Evolutionary conservation across 768 basidiomycete genomes (phyloP), one percentile per base, ranked within the genome.

Genomic region (Lentinula lateritia): DNA sequence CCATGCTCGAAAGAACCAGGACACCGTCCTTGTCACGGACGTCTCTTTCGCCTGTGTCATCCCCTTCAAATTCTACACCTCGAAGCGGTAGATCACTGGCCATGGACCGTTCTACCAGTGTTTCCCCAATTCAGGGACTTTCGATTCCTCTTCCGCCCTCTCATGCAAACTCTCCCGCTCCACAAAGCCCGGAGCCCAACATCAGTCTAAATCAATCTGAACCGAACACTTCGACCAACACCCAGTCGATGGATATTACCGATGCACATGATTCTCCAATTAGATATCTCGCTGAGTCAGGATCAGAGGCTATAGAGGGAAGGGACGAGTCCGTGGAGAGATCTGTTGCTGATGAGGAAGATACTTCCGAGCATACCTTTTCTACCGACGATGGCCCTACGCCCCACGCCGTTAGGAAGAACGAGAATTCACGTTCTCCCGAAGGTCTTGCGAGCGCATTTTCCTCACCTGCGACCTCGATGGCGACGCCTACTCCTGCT

Each of bases 1-100:
- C 82, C 16, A 68, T 78, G 41, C 67, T 77, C 18, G 79, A 84
- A 34, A 76, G 56, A 28, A 55, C 77, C 18, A 83, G 88, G 32
- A 89, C 87, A 5, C 88, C 88, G 5, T 89, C 88, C 1, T 76
- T 90, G 8, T 82, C 88, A 7, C 81, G 80, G 55, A 88, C 86
- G 1, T 79, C 81, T 0, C 80, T 84, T 38, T 86, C 85, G 1
- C 78, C 78, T 23, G 76, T 79, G 0, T 84, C 87, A 10, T 88
- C 86, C 5, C 80, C 86, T 0, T 71, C 83, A 1, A 80, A 88
- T 64, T 86, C 88, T 2, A 90, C 88, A 1, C 88, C 88, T 23
- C 78, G 77, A 12, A 87, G 85, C 61, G 80, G 73, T 60, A 75
- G 74, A 43, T 86, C 86, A 3, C 63, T 78, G 6, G 68, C 64